phyloP scores from a whole-genome alignment of 768 basidiomycete species.

The Omphalotus guepiniiformis region DNA sequence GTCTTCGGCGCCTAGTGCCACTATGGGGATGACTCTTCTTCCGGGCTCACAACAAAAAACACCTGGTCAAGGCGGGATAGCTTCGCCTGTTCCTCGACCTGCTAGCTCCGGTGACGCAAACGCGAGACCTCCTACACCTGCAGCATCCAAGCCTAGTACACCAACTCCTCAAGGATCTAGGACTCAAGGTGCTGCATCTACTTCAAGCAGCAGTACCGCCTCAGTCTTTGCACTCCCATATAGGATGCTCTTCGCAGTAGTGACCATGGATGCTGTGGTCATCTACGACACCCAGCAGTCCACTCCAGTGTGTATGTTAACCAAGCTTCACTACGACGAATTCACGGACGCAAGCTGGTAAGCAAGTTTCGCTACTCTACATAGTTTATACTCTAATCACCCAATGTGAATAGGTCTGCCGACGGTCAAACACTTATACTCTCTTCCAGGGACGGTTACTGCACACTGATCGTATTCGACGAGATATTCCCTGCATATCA shows the following conservation, averaged over 20 bases:
- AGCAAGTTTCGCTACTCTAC: constrained; percentile 20
- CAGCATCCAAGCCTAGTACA: constrained; percentile 50
- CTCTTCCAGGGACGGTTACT: constrained; percentile 94
- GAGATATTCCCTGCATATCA: constrained; percentile 87
- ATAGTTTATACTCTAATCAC: background rate
- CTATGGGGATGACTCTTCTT: constrained; percentile 10
- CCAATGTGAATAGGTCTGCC: constrained; percentile 64
- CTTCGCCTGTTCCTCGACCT: constrained; percentile 51
- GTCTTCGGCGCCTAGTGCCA: constrained; percentile 6
- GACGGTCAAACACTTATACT: constrained; percentile 93
- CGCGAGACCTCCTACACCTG: constrained; percentile 57
- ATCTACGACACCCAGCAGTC: constrained; percentile 98
- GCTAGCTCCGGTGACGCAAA: constrained; percentile 49
- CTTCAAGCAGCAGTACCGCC: constrained; percentile 30
- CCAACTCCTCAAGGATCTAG: constrained; percentile 32
- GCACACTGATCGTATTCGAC: constrained; percentile 92
- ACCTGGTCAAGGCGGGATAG: constrained; percentile 24
- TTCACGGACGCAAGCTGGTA: constrained; percentile 97
- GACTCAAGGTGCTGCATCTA: constrained; percentile 9
- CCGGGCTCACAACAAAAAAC: constrained; percentile 14
- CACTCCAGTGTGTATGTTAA: constrained; percentile 85
- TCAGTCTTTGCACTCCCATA: constrained; percentile 90
- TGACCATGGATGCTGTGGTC: constrained; percentile 92
- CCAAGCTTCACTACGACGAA: constrained; percentile 94
- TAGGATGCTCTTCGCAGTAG: constrained; percentile 91